Percentiles rank a stretch among this genome's conserved stretches.
Evolutionary conservation across 768 basidiomycete species (phyloP).

Genomic region (Tremella fuciformis): DNA sequence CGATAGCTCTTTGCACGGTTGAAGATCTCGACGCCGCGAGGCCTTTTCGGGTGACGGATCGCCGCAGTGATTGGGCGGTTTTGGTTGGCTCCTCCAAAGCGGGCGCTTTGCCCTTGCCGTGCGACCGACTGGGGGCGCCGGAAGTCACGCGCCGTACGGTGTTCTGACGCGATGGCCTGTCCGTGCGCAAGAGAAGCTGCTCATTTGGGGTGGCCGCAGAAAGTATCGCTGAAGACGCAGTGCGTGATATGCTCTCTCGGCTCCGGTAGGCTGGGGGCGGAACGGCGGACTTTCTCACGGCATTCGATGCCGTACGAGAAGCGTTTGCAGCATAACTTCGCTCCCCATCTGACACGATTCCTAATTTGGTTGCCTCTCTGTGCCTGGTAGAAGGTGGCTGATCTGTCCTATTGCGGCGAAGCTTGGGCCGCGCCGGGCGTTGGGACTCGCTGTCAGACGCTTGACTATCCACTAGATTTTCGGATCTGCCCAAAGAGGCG

Average conservation of each 20-base stretch:
- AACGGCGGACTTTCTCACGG: conserved; percentile 5
- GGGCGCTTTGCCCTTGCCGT: too few species aligned
- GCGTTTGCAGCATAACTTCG: conserved; percentile 89
- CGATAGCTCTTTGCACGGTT: conserved; percentile 4
- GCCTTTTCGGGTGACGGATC: not conserved
- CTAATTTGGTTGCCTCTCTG: conserved; percentile 52
- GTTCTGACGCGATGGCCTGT: too few species aligned
- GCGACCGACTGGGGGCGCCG: too few species aligned
- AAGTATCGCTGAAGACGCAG: too few species aligned
- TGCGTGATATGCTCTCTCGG: too few species aligned
- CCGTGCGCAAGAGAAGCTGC: too few species aligned
- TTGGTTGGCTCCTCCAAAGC: too few species aligned
- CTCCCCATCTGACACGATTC: conserved; percentile 78
- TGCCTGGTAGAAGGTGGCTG: conserved; percentile 30
- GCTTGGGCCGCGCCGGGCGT: conserved; percentile 30
- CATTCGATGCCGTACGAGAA: conserved; percentile 58
- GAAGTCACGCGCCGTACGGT: too few species aligned
- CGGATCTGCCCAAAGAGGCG: conserved; percentile 25
- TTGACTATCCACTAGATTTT: conserved; percentile 14
- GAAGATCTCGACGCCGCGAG: not conserved
- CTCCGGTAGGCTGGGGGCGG: too few species aligned
- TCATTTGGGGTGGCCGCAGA: too few species aligned
- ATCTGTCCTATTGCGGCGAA: conserved; percentile 46
- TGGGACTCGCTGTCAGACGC: conserved; percentile 83
- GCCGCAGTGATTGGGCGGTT: not conserved